Percentiles rank a stretch among this genome's conserved stretches.
Evolutionary conservation across 352 stramenopile species (phyloP).

Genomic region (Phytophthora ramorum): DNA sequence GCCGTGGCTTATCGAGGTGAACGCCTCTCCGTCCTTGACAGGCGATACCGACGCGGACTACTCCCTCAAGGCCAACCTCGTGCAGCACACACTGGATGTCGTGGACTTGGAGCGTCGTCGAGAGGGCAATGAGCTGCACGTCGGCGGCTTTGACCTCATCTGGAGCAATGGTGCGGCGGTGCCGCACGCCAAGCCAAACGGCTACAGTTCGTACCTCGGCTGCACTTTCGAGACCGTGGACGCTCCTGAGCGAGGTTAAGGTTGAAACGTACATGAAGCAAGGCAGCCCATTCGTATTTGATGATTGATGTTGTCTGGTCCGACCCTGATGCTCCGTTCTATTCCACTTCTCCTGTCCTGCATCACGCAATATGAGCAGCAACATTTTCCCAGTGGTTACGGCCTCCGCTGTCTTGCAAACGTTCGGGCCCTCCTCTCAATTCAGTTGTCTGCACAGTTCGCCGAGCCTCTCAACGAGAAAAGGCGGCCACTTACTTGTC

Average conservation of each 20-base stretch:
- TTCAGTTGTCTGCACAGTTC: background rate
- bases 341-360: slow-evolving; percentile 19
- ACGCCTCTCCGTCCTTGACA: slow-evolving; percentile 81
- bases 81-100: slow-evolving; percentile 91
- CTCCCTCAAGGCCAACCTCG: slow-evolving; percentile 82
- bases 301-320: slow-evolving; percentile 17
- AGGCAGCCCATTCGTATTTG: slow-evolving; percentile 26
- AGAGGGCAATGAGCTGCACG: slow-evolving; percentile 49
- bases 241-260: slow-evolving; percentile 18
- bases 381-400: slow-evolving; percentile 13
- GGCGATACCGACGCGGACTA: slow-evolving; percentile 80
- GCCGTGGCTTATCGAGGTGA: slow-evolving; percentile 79
- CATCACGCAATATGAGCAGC: slow-evolving; percentile 15
- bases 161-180: slow-evolving; percentile 51
- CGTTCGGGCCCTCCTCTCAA: background rate
- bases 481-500: background rate
- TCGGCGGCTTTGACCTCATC: slow-evolving; percentile 80
- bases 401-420: slow-evolving; percentile 3
- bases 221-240: slow-evolving; percentile 54
- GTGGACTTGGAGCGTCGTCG: slow-evolving; percentile 79
- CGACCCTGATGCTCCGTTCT: slow-evolving; percentile 19
- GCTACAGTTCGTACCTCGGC: slow-evolving; percentile 70
- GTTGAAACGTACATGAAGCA: slow-evolving; percentile 1
- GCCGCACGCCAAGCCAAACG: slow-evolving; percentile 42
- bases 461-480: background rate